Percentiles rank a stretch among this genome's conserved stretches.
Conservation (phyloP, 2,329 filamentous ascomycete genomes). For the Phyllosticta citriasiana region DNA sequence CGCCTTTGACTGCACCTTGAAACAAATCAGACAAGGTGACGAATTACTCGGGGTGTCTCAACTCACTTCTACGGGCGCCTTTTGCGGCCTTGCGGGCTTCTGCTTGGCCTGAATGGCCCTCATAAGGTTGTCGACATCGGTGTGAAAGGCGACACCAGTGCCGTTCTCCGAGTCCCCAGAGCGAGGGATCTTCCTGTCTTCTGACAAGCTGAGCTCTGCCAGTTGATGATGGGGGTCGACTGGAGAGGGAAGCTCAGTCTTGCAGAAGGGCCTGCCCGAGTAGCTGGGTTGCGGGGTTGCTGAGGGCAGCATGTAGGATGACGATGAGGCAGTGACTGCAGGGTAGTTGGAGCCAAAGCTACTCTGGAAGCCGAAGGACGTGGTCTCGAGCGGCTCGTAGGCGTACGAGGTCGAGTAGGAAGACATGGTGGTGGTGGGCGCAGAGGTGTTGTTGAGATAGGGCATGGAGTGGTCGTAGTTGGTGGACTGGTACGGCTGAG, state of each 20-base stretch:
- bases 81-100: constrained; percentile 24
- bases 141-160: constrained; percentile 57
- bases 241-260: constrained; percentile 34
- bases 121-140: constrained; percentile 80
- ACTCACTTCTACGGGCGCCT: constrained; percentile 21
- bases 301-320: not conserved
- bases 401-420: constrained; percentile 9
- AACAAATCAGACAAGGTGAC: not conserved
- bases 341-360: constrained; percentile 5
- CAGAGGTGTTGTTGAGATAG: constrained; percentile 7
- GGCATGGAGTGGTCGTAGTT: constrained; percentile 5
- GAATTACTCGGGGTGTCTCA: not conserved
- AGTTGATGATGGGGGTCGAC: constrained; percentile 31
- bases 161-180: constrained; percentile 30
- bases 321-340: not conserved
- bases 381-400: constrained; percentile 8
- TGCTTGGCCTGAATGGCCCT: constrained; percentile 69
- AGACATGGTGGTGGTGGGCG: constrained; percentile 1
- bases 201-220: constrained; percentile 17
- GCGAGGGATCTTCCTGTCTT: constrained; percentile 19
- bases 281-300: not conserved
- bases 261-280: constrained; percentile 24
- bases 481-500: constrained; percentile 4
- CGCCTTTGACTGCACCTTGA: constrained; percentile 17
- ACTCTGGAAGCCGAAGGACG: constrained; percentile 1